Base-by-base conservation (phyloP, 108 stramenopile species). In the Conticribra weissflogii region DNA sequence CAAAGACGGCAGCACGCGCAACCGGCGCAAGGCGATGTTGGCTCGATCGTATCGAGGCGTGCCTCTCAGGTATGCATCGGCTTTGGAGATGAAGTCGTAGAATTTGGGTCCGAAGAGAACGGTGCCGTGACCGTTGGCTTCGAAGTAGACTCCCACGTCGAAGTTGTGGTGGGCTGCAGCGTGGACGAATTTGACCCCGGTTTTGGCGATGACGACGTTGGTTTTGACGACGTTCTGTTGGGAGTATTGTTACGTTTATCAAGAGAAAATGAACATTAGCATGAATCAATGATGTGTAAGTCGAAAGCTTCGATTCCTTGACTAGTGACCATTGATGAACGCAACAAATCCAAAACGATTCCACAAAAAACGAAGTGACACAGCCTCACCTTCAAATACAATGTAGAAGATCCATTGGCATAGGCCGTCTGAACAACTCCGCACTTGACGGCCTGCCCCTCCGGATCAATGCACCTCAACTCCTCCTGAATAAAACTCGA, bases 341-440 rank as follows among this genome's bases (percentile, higher is more conserved):
- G n/a, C n/a, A n/a, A n/a, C n/a, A n/a, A n/a, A 36, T 12, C 9
- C 9, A 36, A 22, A 34, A 36, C 30, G 19, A 5, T 4, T 41
- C 3, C 28, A 31, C 5, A 19, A 41, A 15, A 5, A n/a, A 17
- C 41, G 33, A 12, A 53, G 14, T 29, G 17, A 46, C 49, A 36
- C 3, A n/a, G 2, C 16, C 83, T 63, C 79, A 76, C 68, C 71
- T 72, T 62, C 23, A 99, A 68, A 85, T 88, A 99, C 55, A 66
- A 53, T 34, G 96, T 96, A 0, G 96, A 88, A 1, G 97, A 93
- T 27, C 99, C 98, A 84, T 99, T 99, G 27, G 98, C 98, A 84
- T 99, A 99, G 29, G 98, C 99, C 14, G 99, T 99, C 83, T 99
- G 99, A 12, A 99, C 97, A 19, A 97, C 92, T 8, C 97, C 98